Evolutionary conservation across 495 filamentous ascomycete species (phyloP).

Genomic region (Platismatia glauca): DNA sequence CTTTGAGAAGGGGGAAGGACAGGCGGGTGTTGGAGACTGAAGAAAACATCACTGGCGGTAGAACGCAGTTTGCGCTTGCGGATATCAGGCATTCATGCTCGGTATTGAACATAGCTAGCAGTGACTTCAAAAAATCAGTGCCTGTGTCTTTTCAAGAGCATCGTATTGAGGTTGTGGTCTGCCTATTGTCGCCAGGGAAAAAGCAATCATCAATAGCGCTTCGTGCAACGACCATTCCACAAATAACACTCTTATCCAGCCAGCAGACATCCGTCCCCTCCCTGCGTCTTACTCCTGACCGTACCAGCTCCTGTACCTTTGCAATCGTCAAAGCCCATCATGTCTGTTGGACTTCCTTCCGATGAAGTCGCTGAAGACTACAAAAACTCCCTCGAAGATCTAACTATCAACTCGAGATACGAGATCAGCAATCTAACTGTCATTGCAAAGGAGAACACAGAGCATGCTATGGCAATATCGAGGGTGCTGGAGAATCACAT

Average conservation of each 20-base stretch:
- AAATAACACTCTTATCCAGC: constrained; percentile 14
- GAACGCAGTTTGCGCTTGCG: constrained; percentile 8
- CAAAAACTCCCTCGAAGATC: constrained; percentile 81
- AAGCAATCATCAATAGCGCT: constrained; percentile 13
- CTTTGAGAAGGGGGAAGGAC: constrained; percentile 8
- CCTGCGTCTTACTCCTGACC: constrained; percentile 20
- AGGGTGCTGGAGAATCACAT: constrained; percentile 86
- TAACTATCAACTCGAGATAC: constrained; percentile 76
- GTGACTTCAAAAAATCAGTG: constrained; percentile 25
- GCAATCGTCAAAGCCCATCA: constrained; percentile 37
- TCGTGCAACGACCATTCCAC: constrained; percentile 12
- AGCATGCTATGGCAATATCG: constrained; percentile 86
- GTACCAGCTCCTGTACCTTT: constrained; percentile 10
- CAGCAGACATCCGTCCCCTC: constrained; percentile 16
- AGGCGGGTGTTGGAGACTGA: constrained; percentile 9
- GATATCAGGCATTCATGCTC: constrained; percentile 16
- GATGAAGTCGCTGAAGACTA: constrained; percentile 94
- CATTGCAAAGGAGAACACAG: constrained; percentile 93
- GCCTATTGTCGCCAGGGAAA: constrained; percentile 17
- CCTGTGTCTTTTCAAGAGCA: constrained; percentile 20
- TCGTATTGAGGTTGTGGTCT: constrained; percentile 16
- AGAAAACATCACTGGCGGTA: constrained; percentile 10
- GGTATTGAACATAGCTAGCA: constrained; percentile 25
- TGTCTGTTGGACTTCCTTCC: constrained; percentile 63
- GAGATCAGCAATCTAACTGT: constrained; percentile 94